These are phyloP conservation scores for Purpureocillium takamizusanense DNA, from an alignment of 2,329 filamentous ascomycete genomes.

Conservation along the genomic window DNA sequence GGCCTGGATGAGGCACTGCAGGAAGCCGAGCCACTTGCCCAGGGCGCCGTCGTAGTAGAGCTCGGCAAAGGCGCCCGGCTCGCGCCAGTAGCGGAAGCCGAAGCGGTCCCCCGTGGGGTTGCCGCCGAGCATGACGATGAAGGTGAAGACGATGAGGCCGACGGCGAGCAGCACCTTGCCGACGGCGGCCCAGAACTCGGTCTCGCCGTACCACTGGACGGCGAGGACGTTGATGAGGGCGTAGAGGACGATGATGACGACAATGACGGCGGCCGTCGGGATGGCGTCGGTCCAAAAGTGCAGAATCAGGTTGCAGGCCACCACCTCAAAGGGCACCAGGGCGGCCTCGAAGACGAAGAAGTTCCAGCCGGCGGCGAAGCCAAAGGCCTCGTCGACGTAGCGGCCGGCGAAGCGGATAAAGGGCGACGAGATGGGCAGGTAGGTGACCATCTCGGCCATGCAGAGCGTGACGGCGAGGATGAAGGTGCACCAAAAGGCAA, in stretches of 20 bases:
- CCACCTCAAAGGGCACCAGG: slow-evolving; percentile 59
- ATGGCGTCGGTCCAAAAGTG: slow-evolving; percentile 54
- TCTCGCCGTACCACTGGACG: slow-evolving; percentile 67
- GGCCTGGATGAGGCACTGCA: slow-evolving; percentile 65
- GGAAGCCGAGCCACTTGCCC: slow-evolving; percentile 67
- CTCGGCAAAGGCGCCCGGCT: slow-evolving; percentile 62
- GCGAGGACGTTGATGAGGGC: slow-evolving; percentile 60
- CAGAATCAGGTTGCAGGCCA: slow-evolving; percentile 54
- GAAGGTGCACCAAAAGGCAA: slow-evolving; percentile 52
- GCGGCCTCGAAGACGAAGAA: slow-evolving; percentile 64
- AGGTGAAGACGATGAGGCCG: slow-evolving; percentile 66
- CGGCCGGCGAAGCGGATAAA: slow-evolving; percentile 71
- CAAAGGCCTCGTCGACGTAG: slow-evolving; percentile 68
- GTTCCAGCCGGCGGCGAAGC: slow-evolving; percentile 65
- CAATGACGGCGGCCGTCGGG: slow-evolving; percentile 52
- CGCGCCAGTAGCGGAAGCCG: slow-evolving; percentile 59
- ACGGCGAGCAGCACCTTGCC: slow-evolving; percentile 66
- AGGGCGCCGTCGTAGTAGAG: slow-evolving; percentile 55
- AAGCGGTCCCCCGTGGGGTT: slow-evolving; percentile 65
- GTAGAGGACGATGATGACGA: slow-evolving; percentile 38
- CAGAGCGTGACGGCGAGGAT: slow-evolving; percentile 51
- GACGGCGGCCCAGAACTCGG: slow-evolving; percentile 66
- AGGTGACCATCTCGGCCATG: slow-evolving; percentile 71
- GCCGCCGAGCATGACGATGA: slow-evolving; percentile 74
- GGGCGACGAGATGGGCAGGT: slow-evolving; percentile 66